Percentiles rank a stretch among this genome's conserved stretches.
Conservation (phyloP, 768 basidiomycete genomes). For the Kwoniella dejecticola region DNA sequence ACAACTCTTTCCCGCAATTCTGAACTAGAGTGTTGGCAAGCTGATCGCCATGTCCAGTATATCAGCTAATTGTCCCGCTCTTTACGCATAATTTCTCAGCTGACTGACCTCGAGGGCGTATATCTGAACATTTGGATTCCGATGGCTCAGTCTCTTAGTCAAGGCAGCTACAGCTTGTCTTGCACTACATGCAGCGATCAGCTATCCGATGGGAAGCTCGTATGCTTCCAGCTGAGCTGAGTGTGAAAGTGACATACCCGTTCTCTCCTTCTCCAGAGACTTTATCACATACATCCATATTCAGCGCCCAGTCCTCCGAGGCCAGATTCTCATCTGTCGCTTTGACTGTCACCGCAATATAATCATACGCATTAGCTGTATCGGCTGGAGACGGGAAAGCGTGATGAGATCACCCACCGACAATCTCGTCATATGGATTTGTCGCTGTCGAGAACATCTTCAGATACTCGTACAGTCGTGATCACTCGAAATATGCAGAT, state of each 20-base stretch:
- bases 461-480: not conserved
- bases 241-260: slow-evolving; percentile 63
- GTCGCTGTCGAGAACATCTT: slow-evolving; percentile 46
- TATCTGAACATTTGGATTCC: slow-evolving; percentile 94
- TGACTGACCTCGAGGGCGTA: slow-evolving; percentile 71
- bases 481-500: no score
- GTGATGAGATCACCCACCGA: slow-evolving; percentile 65
- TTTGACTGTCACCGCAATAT: slow-evolving; percentile 67
- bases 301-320: slow-evolving; percentile 92
- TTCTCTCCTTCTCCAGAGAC: slow-evolving; percentile 82
- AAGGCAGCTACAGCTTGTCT: slow-evolving; percentile 79
- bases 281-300: slow-evolving; percentile 93
- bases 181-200: slow-evolving; percentile 62
- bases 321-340: slow-evolving; percentile 98
- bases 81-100: no score
- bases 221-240: no score
- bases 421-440: slow-evolving; percentile 77
- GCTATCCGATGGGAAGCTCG: slow-evolving; percentile 1
- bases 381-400: not conserved
- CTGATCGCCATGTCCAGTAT: slow-evolving; percentile 36
- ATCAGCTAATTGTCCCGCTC: no score
- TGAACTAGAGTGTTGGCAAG: slow-evolving; percentile 85
- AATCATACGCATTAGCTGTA: no score
- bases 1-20: slow-evolving; percentile 79
- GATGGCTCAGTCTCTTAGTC: slow-evolving; percentile 86